Evolutionary conservation across 352 stramenopile genomes (phyloP), one percentile per base, ranked within the genome.

Genomic region (Hyaloperonospora brassicae): DNA sequence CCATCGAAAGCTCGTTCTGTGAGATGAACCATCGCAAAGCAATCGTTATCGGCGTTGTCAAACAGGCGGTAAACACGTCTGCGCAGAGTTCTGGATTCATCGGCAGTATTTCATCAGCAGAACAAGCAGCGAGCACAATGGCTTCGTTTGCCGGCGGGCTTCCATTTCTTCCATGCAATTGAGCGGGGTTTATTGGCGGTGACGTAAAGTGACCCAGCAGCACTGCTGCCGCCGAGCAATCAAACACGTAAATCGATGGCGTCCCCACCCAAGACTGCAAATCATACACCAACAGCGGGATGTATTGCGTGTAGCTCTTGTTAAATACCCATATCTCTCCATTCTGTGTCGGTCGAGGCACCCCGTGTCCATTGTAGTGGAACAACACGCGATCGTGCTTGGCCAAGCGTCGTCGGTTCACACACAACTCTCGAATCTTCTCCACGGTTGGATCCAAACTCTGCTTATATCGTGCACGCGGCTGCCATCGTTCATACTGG

Each of bases 271-370:
- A 98, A 9, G 69, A 85, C 66, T 96, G 80, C 23, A 99, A 70
- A 50, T 99, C 94, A 44, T 96, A 96, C 10, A 99, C 87, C 23
- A 95, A 80, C 25, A 99, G 70, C 17, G 97, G 97, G 52, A 99
- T 98, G 73, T 99, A 99, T 76, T 99, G 96, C 31, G 97, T 99
- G 70, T 99, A 98, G 66, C 95, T 96, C 74, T 98, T 98, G 76
- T 99, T 98, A 69, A 99, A 99, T 21, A 99, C 90, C 97, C 97
- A 99, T 49, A 99, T 93, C 64, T 99, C 96, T 36, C 97, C 96
- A 69, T 98, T 98, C 10, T 79, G 71, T 8, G 96, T 99, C 21
- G 90, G 96, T n/a, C 91, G 70, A 27, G 97, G 97, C 17, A 99
- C 97, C 39, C 97, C 97, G 69, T 99, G 97, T 48, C 97, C 97